Evolutionary conservation across 106 monocot species (phyloP), one percentile per base, ranked within the genome.

Genomic region (Agapanthus africanus): DNA sequence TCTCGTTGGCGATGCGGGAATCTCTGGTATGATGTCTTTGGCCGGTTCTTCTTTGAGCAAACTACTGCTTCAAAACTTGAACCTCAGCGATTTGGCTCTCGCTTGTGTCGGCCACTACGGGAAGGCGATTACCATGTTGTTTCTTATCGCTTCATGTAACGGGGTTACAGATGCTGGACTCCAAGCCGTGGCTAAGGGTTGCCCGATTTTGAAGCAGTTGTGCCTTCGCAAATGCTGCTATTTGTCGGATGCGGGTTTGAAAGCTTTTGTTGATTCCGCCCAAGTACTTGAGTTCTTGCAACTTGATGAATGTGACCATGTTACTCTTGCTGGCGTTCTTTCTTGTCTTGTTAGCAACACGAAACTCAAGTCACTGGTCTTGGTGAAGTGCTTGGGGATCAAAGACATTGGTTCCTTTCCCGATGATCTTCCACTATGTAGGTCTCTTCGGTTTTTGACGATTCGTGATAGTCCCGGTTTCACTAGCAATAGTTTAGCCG

Each of bases 51-150:
- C 83, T 34, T 49, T 91, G 31, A 49, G 36, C 16, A 95, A 78
- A 79, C 78, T 88, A 32, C 81, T 68, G 49, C 85, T 95, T 66
- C 79, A 86, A 49, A 66, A 62, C 67, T 49, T 91, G 74, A 81
- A 73, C 40, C 71, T 95, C 35, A 82, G 65, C 19, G 94, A 91
- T 59, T 66, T 79, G 11, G 67, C 85, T 54, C 79, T 95, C 56
- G 88, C 88, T 37, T 81, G 87, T 33, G 69, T 95, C 40, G 94
- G 94, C 5, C 81, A 76, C 69, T 90, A 91, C 32, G 91, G 91
- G 19, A 88, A 79, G 66, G 69, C 68, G 23, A 46, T 95, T 16
- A 79, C 79, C 2, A 80, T 83, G 19, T 64, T 95, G 25, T 40
- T 46, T 5, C 71, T 95, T 25, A 74, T 91, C 66, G 71, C 49